Base-by-base conservation (phyloP, 1,284 basidiomycete genomes). In the Cryptococcus jaspeensis region DNA sequence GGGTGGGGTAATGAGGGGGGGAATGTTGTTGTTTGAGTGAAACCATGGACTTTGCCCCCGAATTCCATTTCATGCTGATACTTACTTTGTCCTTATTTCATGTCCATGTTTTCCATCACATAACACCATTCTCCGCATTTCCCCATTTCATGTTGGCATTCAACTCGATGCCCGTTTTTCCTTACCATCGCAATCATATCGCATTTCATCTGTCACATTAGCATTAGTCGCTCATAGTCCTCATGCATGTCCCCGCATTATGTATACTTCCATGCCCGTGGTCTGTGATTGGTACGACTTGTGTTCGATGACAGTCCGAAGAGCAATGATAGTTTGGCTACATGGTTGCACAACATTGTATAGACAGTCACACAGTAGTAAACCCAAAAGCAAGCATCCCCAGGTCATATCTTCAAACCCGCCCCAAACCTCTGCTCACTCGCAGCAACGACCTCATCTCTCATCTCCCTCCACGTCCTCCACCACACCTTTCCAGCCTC, bases 401-500 rank as follows among this genome's bases (percentile, higher is more conserved):
- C 37, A 23, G 15, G 18, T 50, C n/a, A 70, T 45, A 69, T 38
- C 25, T 62, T 53, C 28, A 74, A 42, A n/a, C 77, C 75, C 0
- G 88, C 87, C 16, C 89, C 89, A 68, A 87, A 88, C 60, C 82
- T 82, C 70, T 81, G 82, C 58, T 82, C 79, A 5, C 83, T 81
- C 28, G 84, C 80, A 20, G 71, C 76, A 60, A 89, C 86, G 75
- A 91, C 83, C 62, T 79, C 80, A 9, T 66, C 76, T 71, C 86
- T 86, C 7, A 89, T 84, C 32, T 81, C 81, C 59, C 81, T 76
- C 77, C 87, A 90, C 7, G 86, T 83, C 46, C 77, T 80, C 89
- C 89, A 91, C 90, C 90, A 92, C 50, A 58, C 66, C 55, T 66
- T 70, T 41, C 73, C 75, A 63, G 67, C 75, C 20, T 62, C 62